Base-by-base conservation (phyloP, 1,284 basidiomycete species). In the Lentinula novae-zelandiae region DNA sequence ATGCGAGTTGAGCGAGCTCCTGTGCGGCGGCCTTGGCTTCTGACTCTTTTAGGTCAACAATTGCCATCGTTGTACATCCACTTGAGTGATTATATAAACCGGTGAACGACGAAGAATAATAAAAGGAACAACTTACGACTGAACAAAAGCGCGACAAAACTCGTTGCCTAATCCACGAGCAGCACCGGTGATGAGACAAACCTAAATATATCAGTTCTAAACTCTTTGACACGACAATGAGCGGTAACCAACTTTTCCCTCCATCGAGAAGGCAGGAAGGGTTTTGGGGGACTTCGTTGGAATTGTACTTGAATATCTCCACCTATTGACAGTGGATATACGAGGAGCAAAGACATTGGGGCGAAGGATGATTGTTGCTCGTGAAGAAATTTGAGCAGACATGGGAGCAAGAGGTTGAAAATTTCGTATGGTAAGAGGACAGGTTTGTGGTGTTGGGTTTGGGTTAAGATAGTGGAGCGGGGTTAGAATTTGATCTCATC, bases 171-270 rank as follows among this genome's bases (percentile, higher is more conserved):
- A 77, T 12, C 96, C 96, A 68, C 92, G 83, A 15, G 94, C 96
- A 58, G 90, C 96, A 58, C 96, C 96, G n/a, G 96, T 98, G 60
- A 98, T 87, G 66, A 96, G 79, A 76, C 92, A 95, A 53, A 96
- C 93, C 88, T 97, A 74, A 34, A 10, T 36, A 51, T 36, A 58
- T 36, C 7, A 39, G 33, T 5, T 12, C 6, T 17, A 22, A 42
- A 13, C 6, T 33, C 48, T 49, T 5, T n/a, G 48, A 51, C 51
- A 58, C 38, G 42, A 13, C 40, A 5, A 55, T 46, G n/a, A 48
- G 46, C 13, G 40, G 40, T 58, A 12, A 58, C 68, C 68, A 61
- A 86, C 89, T 79, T 91, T 92, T 68, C 80, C 80, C 67, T 84
- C 77, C 74, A 92, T 79, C 10, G 88, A 89, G 68, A 91, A 87